phyloP scores from a whole-genome alignment of 805 yeast genomes.

The Metschnikowia dekortorum region DNA sequence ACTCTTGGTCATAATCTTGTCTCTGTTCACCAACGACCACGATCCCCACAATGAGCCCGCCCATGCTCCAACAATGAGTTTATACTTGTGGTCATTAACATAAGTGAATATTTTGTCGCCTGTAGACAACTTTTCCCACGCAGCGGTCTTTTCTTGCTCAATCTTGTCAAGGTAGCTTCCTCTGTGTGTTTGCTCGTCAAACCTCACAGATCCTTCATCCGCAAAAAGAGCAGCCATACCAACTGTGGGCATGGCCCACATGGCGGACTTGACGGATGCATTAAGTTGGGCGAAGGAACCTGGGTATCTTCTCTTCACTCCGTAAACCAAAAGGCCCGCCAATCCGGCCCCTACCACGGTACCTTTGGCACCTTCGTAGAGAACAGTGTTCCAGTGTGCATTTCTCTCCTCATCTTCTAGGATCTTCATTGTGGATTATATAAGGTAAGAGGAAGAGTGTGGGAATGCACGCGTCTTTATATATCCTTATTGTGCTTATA shows the following conservation, averaged over 20 bases:
- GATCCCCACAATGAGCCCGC: slow-evolving; percentile 77
- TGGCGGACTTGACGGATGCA: slow-evolving; percentile 50
- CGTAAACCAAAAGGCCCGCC: slow-evolving; percentile 52
- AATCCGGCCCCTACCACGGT: slow-evolving; percentile 49
- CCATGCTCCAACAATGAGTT: slow-evolving; percentile 70
- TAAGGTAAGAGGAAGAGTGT: not conserved
- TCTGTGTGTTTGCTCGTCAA: slow-evolving; percentile 60
- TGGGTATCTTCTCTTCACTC: slow-evolving; percentile 33
- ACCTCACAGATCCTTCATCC: slow-evolving; percentile 64
- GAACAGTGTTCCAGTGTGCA: slow-evolving; percentile 58
- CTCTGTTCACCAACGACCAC: slow-evolving; percentile 68
- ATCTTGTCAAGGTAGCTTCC: slow-evolving; percentile 38
- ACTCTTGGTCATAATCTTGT: slow-evolving; percentile 66
- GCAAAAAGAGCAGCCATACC: slow-evolving; percentile 58
- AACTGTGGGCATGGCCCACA: slow-evolving; percentile 65
- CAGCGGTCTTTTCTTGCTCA: slow-evolving; percentile 42
- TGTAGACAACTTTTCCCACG: slow-evolving; percentile 49
- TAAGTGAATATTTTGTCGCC: slow-evolving; percentile 48
- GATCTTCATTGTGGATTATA: slow-evolving; percentile 52
- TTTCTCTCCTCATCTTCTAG: slow-evolving; percentile 60
- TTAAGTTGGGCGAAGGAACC: slow-evolving; percentile 41
- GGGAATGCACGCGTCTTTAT: not conserved
- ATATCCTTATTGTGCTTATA: not conserved
- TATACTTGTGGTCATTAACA: slow-evolving; percentile 55
- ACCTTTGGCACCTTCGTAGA: slow-evolving; percentile 61